Percentiles rank a stretch among this genome's conserved stretches.
Evolutionary conservation across 164 flowering plant genomes (phyloP).

Genomic region (Magnolia changhungtana): DNA sequence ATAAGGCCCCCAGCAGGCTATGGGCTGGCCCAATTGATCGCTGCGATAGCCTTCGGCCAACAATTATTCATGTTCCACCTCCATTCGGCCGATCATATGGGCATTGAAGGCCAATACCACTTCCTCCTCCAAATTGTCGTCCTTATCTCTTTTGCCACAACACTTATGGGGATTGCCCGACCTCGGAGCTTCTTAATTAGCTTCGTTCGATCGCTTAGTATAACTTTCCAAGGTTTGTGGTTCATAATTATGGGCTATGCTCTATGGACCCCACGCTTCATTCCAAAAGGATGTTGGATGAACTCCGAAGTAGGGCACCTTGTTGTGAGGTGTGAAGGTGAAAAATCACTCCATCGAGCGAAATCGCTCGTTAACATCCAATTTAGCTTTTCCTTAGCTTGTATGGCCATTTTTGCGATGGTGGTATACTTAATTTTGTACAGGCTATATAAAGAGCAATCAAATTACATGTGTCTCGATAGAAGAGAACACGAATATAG

Average conservation of each 20-base stretch:
- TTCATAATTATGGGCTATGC: conserved; percentile 61
- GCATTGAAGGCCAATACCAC: conserved; percentile 57
- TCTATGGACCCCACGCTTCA: conserved; percentile 66
- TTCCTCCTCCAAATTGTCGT: conserved; percentile 43
- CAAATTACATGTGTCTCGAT: conserved; percentile 28
- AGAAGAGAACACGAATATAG: not conserved
- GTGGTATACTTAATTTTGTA: conserved; percentile 35
- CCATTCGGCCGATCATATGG: conserved; percentile 58
- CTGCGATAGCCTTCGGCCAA: conserved; percentile 54
- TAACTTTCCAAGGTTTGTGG: conserved; percentile 74
- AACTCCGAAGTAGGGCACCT: conserved; percentile 53
- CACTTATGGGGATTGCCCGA: conserved; percentile 48
- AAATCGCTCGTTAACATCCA: conserved; percentile 59
- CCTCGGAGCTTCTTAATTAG: conserved; percentile 57
- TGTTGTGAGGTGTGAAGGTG: conserved; percentile 50
- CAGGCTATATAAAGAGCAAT: conserved; percentile 24
- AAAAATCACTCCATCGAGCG: conserved; percentile 50
- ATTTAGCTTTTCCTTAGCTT: conserved; percentile 60
- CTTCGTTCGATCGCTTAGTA: conserved; percentile 63
- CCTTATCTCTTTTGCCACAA: conserved; percentile 40
- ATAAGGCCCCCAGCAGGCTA: conserved; percentile 13
- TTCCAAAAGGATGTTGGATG: conserved; percentile 63
- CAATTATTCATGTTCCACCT: conserved; percentile 67
- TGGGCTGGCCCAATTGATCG: conserved; percentile 46
- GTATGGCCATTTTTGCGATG: conserved; percentile 32